Base-by-base conservation (phyloP, 1,284 basidiomycete genomes). In the Ceratobasidium theobromae region DNA sequence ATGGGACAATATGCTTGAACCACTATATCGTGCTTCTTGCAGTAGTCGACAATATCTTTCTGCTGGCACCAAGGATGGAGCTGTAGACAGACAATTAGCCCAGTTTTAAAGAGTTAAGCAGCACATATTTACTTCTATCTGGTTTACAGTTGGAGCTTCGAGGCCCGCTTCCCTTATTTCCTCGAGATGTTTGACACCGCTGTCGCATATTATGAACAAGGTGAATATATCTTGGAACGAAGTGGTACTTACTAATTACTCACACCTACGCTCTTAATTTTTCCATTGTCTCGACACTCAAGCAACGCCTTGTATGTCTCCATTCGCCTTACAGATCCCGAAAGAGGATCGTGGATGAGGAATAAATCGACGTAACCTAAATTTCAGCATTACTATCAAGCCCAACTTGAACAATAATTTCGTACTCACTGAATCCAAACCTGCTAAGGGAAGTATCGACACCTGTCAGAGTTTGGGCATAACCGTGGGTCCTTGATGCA, bases 41-140 rank as follows among this genome's bases (percentile, higher is more conserved):
- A 95, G 75, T 90, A 95, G 18, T 82, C 79, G 27, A 92, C 90
- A 65, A 95, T 91, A 8, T 86, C 82, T 46, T 79, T 79, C 69
- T 93, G 91, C 72, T 94, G 91, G 76, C 90, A 93, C 71, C 89
- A 86, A 0, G 93, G 92, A 73, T 94, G 91, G 5, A 93, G 79
- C 85, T 91, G 65, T 8, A 67, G 65, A 55, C 62, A 52, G 21
- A 11, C 23, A 3, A 3, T 45, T 66, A 41, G 66, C 21, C n/a
- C 18, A 6, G 14, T 27, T 6, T 21, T 18, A 11, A 45, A 6
- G 14, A 33, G 23, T 21, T 18, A 11, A 45, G 32, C 21, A 28
- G 6, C n/a, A 51, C n/a, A 51, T 21, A 16, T 18, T 27, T 43
- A 85, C 88, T 79, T 95, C 89, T 64, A 95, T 86, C 73, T 96